A percentile compares a stretch with the other conserved stretches of the same genome.
phyloP scores from a whole-genome alignment of 306 rosid genomes.

The Inga oerstediana region DNA sequence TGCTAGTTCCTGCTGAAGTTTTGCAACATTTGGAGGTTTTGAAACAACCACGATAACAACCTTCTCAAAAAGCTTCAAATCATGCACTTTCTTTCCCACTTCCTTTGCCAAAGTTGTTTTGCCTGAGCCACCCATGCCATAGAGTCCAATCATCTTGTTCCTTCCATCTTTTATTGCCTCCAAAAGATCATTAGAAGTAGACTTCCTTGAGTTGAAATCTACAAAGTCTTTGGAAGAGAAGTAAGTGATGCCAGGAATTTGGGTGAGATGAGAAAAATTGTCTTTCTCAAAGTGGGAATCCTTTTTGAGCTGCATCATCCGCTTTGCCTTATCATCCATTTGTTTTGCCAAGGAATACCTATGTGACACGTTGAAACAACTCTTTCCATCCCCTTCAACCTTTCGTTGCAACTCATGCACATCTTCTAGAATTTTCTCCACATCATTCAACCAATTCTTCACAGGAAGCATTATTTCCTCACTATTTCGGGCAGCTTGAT shows the following conservation, averaged over 20 bases:
- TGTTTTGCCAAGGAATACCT: not conserved
- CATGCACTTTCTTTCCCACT: not conserved
- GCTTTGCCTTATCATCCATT: not conserved
- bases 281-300: not conserved
- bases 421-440: not conserved
- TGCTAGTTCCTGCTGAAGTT: no score
- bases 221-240: not conserved
- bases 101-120: slow-evolving; percentile 7
- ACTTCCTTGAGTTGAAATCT: not conserved
- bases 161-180: not conserved
- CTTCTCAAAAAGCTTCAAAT: not conserved
- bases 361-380: not conserved
- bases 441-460: not conserved
- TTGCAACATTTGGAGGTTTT: not conserved
- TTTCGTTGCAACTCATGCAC: not conserved
- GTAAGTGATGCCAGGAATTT: not conserved
- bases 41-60: not conserved
- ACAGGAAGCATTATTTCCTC: not conserved
- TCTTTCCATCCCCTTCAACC: not conserved
- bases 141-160: not conserved
- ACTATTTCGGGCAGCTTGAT: not conserved
- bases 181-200: not conserved
- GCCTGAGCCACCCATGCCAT: slow-evolving; percentile 11
- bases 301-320: not conserved
- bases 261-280: not conserved